These are phyloP conservation scores for Zygoascus sp. DNA, from an alignment of 1,139 yeast genomes.

Conservation along the genomic window DNA sequence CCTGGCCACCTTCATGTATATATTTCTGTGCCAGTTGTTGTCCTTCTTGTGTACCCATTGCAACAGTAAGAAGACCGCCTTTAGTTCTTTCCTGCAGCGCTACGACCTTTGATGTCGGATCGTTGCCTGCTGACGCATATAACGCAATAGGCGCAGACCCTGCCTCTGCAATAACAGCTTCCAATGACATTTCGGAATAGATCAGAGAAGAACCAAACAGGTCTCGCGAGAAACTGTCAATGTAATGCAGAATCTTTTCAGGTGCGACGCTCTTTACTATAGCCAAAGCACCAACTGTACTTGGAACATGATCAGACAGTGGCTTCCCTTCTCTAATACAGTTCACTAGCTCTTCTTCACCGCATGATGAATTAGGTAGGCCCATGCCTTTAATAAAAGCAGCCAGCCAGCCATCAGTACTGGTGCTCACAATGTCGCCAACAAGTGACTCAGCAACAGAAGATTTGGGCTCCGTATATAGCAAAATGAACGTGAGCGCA, in stretches of 20 bases:
- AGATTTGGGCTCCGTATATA: background rate
- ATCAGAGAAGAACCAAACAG: slow-evolving; percentile 16
- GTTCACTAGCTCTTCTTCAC: slow-evolving; percentile 4
- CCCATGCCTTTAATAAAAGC: background rate
- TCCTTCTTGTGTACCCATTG: slow-evolving; percentile 79
- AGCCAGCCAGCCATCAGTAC: slow-evolving; percentile 1
- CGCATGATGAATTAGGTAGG: background rate
- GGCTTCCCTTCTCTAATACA: slow-evolving; percentile 2
- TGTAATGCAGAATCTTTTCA: slow-evolving; percentile 21
- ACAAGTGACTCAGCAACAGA: background rate
- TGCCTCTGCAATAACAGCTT: slow-evolving; percentile 22
- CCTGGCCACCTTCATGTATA: slow-evolving; percentile 42
- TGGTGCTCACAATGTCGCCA: no score
- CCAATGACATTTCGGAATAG: slow-evolving; percentile 15
- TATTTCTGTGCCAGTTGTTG: slow-evolving; percentile 51
- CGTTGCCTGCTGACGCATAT: slow-evolving; percentile 59
- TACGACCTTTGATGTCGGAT: slow-evolving; percentile 57
- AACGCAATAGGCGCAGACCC: slow-evolving; percentile 44
- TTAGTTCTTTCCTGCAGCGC: slow-evolving; percentile 38
- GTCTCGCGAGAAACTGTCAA: slow-evolving; percentile 18
- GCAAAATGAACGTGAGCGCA: slow-evolving; percentile 3
- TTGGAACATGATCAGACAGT: background rate
- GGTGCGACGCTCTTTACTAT: slow-evolving; percentile 25
- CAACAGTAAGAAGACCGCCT: slow-evolving; percentile 42
- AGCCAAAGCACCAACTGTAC: background rate